A percentile compares a stretch with the other conserved stretches of the same genome.
These are phyloP conservation scores for Gyromitra esculenta DNA, from an alignment of 2,329 filamentous ascomycete genomes.

Conservation along the genomic window DNA sequence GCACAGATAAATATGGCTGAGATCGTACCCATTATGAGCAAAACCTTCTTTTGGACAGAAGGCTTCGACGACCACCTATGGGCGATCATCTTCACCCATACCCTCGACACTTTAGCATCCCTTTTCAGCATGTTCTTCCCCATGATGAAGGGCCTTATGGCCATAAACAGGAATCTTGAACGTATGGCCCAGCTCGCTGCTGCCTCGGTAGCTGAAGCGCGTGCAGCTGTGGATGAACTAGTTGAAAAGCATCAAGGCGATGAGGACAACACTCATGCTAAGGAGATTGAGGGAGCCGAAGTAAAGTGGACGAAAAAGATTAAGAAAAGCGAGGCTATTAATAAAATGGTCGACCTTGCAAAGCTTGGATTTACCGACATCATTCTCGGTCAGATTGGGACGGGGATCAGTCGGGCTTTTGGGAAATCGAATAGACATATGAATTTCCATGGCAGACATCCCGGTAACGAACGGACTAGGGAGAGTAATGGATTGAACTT, in stretches of 20 bases:
- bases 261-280: not conserved
- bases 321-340: conserved; percentile 11
- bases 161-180: conserved; percentile 31
- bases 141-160: conserved; percentile 31
- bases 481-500: conserved; percentile 19
- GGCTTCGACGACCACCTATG: conserved; percentile 29
- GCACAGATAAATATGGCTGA: conserved; percentile 49
- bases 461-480: conserved; percentile 8
- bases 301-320: conserved; percentile 4
- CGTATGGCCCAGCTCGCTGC: conserved; percentile 19
- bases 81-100: conserved; percentile 30
- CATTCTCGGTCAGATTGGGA: conserved; percentile 16
- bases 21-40: conserved; percentile 39
- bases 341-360: conserved; percentile 10
- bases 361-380: conserved; percentile 34
- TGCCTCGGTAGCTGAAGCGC: conserved; percentile 16
- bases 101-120: conserved; percentile 15
- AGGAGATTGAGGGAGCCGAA: conserved; percentile 1
- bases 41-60: conserved; percentile 47
- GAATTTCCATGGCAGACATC: conserved; percentile 11
- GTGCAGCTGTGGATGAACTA: conserved; percentile 22
- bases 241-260: not conserved
- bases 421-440: conserved; percentile 11
- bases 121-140: conserved; percentile 43
- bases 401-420: conserved; percentile 19